A percentile compares a stretch with the other conserved stretches of the same genome.
phyloP scores from a whole-genome alignment of 495 filamentous ascomycete species.

The Penicillium pulvis region DNA sequence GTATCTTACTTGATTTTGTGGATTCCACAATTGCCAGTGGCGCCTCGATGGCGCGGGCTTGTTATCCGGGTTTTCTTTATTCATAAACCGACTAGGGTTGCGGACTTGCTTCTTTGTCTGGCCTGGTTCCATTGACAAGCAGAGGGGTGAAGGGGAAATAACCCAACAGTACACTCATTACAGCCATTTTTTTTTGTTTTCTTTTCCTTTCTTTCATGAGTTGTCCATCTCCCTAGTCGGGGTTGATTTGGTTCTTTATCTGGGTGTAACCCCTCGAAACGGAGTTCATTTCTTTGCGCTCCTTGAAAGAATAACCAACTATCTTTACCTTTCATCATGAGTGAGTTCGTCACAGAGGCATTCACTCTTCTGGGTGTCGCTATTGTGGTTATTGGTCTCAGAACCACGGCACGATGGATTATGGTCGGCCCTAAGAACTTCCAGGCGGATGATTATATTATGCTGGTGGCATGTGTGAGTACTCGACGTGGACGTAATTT shows the following conservation, averaged over 20 bases:
- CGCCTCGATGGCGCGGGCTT: not conserved
- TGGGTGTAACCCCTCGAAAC: conserved; percentile 16
- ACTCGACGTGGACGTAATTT: not conserved
- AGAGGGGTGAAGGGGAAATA: conserved; percentile 9
- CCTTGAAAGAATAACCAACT: not conserved
- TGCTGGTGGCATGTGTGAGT: conserved; percentile 57
- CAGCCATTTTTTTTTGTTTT: not conserved
- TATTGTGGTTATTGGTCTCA: conserved; percentile 49
- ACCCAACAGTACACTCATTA: not conserved
- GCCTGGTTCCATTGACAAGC: conserved; percentile 32
- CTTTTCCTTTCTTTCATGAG: conserved; percentile 7
- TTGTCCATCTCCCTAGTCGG: not conserved
- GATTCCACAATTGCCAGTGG: not conserved
- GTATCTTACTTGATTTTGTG: not conserved
- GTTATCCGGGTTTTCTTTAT: conserved; percentile 9
- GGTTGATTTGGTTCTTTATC: conserved; percentile 29
- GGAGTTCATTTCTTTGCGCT: not conserved
- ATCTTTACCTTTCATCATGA: conserved; percentile 13
- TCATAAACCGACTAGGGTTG: conserved; percentile 26
- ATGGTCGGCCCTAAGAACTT: conserved; percentile 53
- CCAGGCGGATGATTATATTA: conserved; percentile 61
- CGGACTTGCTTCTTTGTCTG: conserved; percentile 27
- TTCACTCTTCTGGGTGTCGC: conserved; percentile 55
- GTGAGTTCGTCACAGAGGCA: conserved; percentile 52
- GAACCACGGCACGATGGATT: conserved; percentile 51